Evolutionary conservation across 2,329 filamentous ascomycete species (phyloP).

Genomic region (Sporothrix phasma): DNA sequence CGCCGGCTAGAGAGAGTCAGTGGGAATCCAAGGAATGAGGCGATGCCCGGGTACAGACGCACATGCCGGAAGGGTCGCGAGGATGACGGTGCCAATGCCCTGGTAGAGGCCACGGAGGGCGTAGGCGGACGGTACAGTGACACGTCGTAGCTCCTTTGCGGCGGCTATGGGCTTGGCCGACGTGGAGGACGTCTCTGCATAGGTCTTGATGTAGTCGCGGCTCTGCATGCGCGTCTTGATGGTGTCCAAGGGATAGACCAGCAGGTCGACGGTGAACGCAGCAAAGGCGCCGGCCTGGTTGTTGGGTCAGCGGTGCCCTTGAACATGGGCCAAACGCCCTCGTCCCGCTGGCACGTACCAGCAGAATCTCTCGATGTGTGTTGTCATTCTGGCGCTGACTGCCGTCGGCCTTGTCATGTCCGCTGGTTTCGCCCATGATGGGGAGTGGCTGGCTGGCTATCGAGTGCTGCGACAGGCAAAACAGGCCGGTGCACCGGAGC

Average conservation of each 20-base stretch:
- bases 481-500: background rate
- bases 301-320: background rate
- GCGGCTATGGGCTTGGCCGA: background rate
- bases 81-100: slow-evolving; percentile 72
- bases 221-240: slow-evolving; percentile 81
- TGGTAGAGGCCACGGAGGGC: slow-evolving; percentile 70
- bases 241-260: slow-evolving; percentile 83
- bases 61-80: slow-evolving; percentile 85
- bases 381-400: slow-evolving; percentile 7
- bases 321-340: background rate
- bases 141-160: background rate
- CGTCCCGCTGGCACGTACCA: slow-evolving; percentile 15
- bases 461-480: background rate
- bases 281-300: slow-evolving; percentile 70
- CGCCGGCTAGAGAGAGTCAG: slow-evolving; percentile 45
- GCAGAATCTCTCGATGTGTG: slow-evolving; percentile 16
- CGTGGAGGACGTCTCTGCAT: background rate
- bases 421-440: background rate
- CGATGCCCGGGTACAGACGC: no score
- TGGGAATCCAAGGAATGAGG: no score
- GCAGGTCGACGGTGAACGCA: slow-evolving; percentile 74
- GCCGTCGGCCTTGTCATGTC: background rate
- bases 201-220: slow-evolving; percentile 60
- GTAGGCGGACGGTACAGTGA: slow-evolving; percentile 31
- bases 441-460: background rate